These are phyloP conservation scores for Lepidium sativum DNA, from an alignment of 345 rosid genomes.

Conservation along the genomic window DNA sequence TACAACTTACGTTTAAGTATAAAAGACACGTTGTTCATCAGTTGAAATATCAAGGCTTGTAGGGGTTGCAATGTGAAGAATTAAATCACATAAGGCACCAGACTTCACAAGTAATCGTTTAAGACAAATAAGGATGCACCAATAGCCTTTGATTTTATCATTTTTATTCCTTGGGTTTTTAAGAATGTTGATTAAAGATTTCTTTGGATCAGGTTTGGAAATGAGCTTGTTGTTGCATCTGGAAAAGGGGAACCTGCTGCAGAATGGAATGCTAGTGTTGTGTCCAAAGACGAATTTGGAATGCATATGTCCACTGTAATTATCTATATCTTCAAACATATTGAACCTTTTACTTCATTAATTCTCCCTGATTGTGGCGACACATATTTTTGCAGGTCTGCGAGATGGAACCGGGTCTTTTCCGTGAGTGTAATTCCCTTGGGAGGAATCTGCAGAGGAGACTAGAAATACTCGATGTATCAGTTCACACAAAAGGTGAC, in stretches of 20 bases:
- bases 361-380: too few species aligned
- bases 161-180: background rate
- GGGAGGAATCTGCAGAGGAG: too few species aligned
- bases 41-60: background rate
- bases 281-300: too few species aligned
- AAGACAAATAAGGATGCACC: background rate
- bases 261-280: too few species aligned
- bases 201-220: conserved; percentile 44
- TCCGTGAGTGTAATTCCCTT: too few species aligned
- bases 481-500: too few species aligned
- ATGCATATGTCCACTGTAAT: too few species aligned
- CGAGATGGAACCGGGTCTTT: too few species aligned
- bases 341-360: too few species aligned
- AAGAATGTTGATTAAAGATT: background rate
- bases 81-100: background rate
- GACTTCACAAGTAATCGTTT: background rate
- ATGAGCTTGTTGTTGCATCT: conserved; percentile 65
- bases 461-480: too few species aligned
- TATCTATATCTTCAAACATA: too few species aligned
- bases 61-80: background rate
- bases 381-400: too few species aligned
- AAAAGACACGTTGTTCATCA: background rate
- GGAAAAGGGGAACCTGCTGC: conserved; percentile 93
- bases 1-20: background rate
- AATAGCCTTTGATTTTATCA: background rate